A percentile compares a stretch with the other conserved stretches of the same genome.
Evolutionary conservation across 352 stramenopile species (phyloP).

Genomic region (Globisporangium irregulare): DNA sequence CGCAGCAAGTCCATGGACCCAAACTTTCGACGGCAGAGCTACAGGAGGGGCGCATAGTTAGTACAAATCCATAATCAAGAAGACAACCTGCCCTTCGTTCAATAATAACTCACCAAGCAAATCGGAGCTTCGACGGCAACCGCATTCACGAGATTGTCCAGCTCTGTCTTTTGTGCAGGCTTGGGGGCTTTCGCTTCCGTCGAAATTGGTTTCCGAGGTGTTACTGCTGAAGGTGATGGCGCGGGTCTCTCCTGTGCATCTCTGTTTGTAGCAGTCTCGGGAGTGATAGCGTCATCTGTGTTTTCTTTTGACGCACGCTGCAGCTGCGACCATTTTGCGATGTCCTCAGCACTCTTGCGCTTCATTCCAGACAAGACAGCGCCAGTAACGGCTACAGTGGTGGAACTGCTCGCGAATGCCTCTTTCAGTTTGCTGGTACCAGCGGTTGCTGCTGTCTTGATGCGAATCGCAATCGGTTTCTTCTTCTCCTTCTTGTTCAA

Average conservation of each 20-base stretch:
- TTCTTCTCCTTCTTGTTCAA: slow-evolving; percentile 68
- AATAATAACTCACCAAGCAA: slow-evolving; percentile 56
- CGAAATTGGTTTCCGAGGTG: slow-evolving; percentile 9
- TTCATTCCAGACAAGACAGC: slow-evolving; percentile 29
- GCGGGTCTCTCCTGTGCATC: background rate
- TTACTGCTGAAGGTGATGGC: background rate
- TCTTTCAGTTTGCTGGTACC: slow-evolving; percentile 11
- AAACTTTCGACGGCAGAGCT: slow-evolving; percentile 85
- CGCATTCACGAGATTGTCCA: slow-evolving; percentile 43
- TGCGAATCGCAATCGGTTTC: slow-evolving; percentile 61
- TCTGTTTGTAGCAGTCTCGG: background rate
- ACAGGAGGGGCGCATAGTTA: background rate
- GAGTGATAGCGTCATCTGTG: slow-evolving; percentile 6
- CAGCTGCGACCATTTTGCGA: slow-evolving; percentile 80
- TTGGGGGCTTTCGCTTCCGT: background rate
- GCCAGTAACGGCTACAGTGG: slow-evolving; percentile 13
- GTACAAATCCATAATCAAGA: background rate
- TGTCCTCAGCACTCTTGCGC: slow-evolving; percentile 74
- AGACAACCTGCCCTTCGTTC: background rate
- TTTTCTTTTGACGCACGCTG: slow-evolving; percentile 32
- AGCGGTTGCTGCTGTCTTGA: slow-evolving; percentile 32
- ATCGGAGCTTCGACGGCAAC: slow-evolving; percentile 57
- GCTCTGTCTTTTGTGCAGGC: slow-evolving; percentile 16
- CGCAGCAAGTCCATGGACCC: slow-evolving; percentile 62
- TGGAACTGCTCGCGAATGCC: background rate